phyloP scores from a whole-genome alignment of 257 asterid species.

The Cynanchum wilfordii region DNA sequence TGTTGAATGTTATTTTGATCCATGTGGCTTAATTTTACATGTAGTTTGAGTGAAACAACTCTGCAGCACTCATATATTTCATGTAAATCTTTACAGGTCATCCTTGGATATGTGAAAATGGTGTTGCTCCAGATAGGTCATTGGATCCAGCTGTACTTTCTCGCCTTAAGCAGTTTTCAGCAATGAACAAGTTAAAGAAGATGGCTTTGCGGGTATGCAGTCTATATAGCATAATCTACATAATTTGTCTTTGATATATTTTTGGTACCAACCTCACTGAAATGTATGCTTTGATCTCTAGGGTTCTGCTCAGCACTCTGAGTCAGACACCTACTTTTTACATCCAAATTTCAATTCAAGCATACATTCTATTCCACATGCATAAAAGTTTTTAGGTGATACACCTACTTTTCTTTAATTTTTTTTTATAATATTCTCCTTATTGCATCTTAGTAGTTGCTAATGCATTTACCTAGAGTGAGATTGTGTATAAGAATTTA shows the following conservation, averaged over 20 bases:
- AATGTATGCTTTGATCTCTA: conserved; percentile 2
- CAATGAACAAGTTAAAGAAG: conserved; percentile 76
- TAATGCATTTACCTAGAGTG: not conserved
- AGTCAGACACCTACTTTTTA: not conserved
- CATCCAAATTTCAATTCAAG: not conserved
- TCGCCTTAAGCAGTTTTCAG: conserved; percentile 74
- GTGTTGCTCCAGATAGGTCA: conserved; percentile 78
- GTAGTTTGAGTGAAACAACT: conserved; percentile 1
- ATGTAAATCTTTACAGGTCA: conserved; percentile 42
- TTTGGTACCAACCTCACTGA: not conserved
- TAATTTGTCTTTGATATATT: not conserved
- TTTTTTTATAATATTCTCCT: not conserved
- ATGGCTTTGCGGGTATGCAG: conserved; percentile 81
- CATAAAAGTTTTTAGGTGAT: not conserved
- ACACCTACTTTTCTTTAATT: not conserved
- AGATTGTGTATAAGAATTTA: not conserved
- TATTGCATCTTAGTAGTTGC: not conserved
- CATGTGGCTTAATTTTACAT: not conserved
- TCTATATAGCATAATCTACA: not conserved
- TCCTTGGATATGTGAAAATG: conserved; percentile 80
- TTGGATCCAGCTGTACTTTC: conserved; percentile 77
- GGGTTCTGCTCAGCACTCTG: not conserved
- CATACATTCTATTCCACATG: not conserved
- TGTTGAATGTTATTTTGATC: not conserved
- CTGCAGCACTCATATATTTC: conserved; percentile 14